Evolutionary conservation across 305 asterid species (phyloP).

Genomic region (Fraxinus baroniana): DNA sequence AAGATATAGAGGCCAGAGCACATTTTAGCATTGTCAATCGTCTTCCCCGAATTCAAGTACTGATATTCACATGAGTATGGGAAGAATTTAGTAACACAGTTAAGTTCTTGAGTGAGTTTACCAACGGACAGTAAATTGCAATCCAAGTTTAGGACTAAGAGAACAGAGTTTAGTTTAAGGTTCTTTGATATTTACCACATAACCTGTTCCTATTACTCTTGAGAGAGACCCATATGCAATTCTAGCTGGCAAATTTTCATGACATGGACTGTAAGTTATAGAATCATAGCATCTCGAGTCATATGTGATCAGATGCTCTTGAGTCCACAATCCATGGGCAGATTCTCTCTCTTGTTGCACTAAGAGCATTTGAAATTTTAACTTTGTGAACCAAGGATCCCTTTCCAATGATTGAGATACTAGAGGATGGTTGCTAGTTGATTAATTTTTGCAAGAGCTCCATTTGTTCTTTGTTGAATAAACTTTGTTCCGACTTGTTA

Average conservation of each 20-base stretch:
- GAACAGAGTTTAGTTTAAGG: not conserved
- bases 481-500: not conserved
- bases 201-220: not conserved
- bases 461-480: not conserved
- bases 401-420: not conserved
- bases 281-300: not conserved
- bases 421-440: not conserved
- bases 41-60: not conserved
- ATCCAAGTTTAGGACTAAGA: not conserved
- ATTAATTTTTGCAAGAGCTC: not conserved
- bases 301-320: not conserved
- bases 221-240: not conserved
- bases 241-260: too few species aligned
- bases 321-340: not conserved
- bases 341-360: not conserved
- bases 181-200: not conserved
- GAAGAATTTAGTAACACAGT: constrained; percentile 12
- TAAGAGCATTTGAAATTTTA: not conserved
- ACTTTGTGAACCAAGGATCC: not conserved
- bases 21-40: not conserved
- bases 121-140: not conserved
- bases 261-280: not conserved
- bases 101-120: not conserved
- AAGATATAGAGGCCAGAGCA: not conserved
- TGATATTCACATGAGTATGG: not conserved